These are phyloP conservation scores for Suillus luteus DNA, from an alignment of 768 basidiomycete species.

Conservation along the genomic window DNA sequence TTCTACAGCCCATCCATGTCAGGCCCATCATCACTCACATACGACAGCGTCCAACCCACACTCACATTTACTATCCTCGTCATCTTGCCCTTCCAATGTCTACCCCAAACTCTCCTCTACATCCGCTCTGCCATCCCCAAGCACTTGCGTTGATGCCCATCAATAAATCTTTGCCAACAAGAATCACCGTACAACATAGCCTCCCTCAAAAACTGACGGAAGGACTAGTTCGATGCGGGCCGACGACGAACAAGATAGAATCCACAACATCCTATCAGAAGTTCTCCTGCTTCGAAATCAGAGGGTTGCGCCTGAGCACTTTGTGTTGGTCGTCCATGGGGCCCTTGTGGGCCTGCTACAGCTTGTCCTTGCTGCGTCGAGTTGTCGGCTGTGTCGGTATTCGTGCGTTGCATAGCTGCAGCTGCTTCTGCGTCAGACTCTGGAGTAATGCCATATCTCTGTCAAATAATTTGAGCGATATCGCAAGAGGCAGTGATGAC, in stretches of 20 bases:
- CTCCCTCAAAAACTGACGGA: no score
- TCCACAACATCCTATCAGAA: neutral
- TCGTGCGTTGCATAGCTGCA: neutral
- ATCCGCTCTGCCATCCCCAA: no score
- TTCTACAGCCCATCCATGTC: no score
- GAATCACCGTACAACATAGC: no score
- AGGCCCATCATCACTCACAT: no score
- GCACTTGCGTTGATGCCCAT: no score
- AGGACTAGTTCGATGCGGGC: neutral
- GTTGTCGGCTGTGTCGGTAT: neutral
- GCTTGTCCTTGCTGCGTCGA: neutral
- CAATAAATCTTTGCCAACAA: no score
- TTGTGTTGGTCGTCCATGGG: neutral
- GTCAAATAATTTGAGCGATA: neutral
- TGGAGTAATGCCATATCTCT: neutral
- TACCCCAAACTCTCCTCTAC: no score
- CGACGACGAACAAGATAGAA: neutral
- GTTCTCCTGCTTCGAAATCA: neutral
- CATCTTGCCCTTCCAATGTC: no score
- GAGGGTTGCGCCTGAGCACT: neutral
- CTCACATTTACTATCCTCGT: no score
- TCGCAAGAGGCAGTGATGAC: neutral
- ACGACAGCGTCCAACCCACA: no score
- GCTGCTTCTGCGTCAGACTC: neutral
- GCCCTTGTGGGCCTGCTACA: neutral